Evolutionary conservation across 202 grass and related monocot species (phyloP), one percentile per base, ranked within the genome.

Genomic region (Panicum hallii): DNA sequence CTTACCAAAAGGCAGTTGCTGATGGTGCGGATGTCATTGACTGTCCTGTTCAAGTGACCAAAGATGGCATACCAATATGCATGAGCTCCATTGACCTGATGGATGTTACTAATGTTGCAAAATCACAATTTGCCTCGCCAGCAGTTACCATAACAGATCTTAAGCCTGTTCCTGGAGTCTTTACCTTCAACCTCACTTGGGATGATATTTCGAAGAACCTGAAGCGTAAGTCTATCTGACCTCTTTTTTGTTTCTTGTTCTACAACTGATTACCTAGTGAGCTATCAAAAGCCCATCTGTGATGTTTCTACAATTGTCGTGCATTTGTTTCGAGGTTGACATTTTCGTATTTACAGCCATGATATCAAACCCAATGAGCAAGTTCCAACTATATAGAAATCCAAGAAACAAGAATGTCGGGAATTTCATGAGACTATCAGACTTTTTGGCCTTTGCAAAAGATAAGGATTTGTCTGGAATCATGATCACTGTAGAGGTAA

Each of bases 1-100:
- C 89, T 81, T 99, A 99, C 72, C 16, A 81, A 76, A 90, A 99
- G 46, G 97, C 97, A 56, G 91, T 92, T 64, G 3, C 0, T 15
- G 93, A 90, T 73, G 91, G 93, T 74, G 96, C 96, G 71, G 96
- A 98, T 86, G 78, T 95, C 57, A 95, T 98, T 73, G 96, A 98
- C 79, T 98, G 96, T 68, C 72, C 84, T 75, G 91, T 98, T 77
- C 96, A 98, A 95, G 93, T 98, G 54, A 98, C 96, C 34, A 70
- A 77, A 81, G 96, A 98, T 90, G 62, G 79, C 79, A 70, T 84
- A 83, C 88, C 82, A 5, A 94, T 98, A 84, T 98, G 96, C 81
- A 95, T 98, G 93, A 87, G 90, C 48, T 94, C 93, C 14, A 79
- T 91, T 44, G 87, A 95, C 64, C 84, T 99, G 54, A 78, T 78